phyloP scores from a whole-genome alignment of 225 moss, liverwort and hornwort genomes.

The Pseudisothecium myosuroides region DNA sequence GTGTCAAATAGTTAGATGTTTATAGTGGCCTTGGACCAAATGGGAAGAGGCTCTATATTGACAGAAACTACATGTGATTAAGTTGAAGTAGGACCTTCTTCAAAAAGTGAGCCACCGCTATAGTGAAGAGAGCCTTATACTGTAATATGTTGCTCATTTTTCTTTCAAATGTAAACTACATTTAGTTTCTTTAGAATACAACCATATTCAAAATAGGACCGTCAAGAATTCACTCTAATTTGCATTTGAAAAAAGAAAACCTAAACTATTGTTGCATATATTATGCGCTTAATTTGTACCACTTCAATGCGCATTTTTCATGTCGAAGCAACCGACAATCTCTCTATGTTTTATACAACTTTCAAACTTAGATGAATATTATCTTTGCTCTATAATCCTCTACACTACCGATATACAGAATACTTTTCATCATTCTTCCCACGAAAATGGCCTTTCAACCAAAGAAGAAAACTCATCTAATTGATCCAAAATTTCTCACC shows the following conservation, averaged over 20 bases:
- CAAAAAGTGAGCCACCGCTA: background rate
- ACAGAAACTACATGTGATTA: background rate
- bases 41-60: too few species aligned
- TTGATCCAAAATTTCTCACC: background rate
- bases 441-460: background rate
- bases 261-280: background rate
- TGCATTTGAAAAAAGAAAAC: background rate
- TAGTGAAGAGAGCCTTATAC: background rate
- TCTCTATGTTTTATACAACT: too few species aligned
- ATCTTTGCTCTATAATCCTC: rapidly evolving
- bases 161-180: too few species aligned
- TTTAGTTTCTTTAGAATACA: background rate
- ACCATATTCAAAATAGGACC: rapidly evolving
- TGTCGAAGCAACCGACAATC: background rate
- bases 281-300: background rate
- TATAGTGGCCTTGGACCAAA: background rate
- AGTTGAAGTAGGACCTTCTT: background rate
- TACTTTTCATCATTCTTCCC: too few species aligned
- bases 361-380: rapidly evolving
- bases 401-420: rapidly evolving
- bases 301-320: background rate
- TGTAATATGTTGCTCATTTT: rapidly evolving
- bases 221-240: background rate
- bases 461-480: background rate
- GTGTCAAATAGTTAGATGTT: background rate